Percentiles rank a stretch among this genome's conserved stretches.
Conservation (phyloP, 2,329 filamentous ascomycete genomes). For the Talaromyces sp. region DNA sequence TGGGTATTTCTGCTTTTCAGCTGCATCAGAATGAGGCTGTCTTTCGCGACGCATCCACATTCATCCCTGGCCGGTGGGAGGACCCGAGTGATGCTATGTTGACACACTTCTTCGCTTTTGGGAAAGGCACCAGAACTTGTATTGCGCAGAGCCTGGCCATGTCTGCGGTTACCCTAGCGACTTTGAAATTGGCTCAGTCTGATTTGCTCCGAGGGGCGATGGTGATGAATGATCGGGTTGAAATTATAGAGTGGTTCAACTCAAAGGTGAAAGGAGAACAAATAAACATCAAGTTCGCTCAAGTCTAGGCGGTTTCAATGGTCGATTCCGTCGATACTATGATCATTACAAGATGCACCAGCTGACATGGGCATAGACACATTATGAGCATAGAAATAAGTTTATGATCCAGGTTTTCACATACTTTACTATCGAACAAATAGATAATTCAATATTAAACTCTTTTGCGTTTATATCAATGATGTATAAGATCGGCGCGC, state of each 20-base stretch:
- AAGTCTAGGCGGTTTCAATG: too few species aligned
- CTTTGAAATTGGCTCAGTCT: constrained; percentile 37
- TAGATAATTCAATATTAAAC: too few species aligned
- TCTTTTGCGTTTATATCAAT: too few species aligned
- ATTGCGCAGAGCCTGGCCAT: constrained; percentile 47
- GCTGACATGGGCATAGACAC: too few species aligned
- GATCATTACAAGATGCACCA: too few species aligned
- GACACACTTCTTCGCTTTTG: constrained; percentile 45
- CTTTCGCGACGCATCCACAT: constrained; percentile 39
- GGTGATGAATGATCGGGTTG: constrained; percentile 36
- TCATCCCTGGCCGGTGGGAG: constrained; percentile 48
- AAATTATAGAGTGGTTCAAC: constrained; percentile 55
- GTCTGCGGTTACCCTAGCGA: constrained; percentile 39
- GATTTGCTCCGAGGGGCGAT: constrained; percentile 43
- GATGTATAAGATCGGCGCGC: background rate
- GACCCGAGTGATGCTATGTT: constrained; percentile 34
- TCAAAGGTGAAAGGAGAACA: constrained; percentile 36
- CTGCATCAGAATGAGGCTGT: constrained; percentile 42
- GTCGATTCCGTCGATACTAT: too few species aligned
- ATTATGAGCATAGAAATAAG: too few species aligned
- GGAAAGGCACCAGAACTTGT: constrained; percentile 44
- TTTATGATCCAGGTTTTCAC: too few species aligned
- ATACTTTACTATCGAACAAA: too few species aligned
- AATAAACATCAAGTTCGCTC: too few species aligned
- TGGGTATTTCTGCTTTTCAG: constrained; percentile 42